Base-by-base conservation (phyloP, 1,284 basidiomycete species). In the Polyporus tsugae region DNA sequence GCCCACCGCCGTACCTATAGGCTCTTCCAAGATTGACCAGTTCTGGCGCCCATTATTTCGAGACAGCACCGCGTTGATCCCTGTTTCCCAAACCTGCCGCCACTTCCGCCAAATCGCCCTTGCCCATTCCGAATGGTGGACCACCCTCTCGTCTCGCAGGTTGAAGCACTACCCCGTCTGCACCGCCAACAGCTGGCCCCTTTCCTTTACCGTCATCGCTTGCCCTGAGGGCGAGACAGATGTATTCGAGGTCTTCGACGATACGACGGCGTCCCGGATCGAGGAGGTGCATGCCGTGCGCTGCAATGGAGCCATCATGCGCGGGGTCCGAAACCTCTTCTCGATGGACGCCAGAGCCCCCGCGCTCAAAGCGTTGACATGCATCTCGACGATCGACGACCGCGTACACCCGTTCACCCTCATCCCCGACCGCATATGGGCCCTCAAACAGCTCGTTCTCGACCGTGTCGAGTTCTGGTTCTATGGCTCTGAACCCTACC, bases 1-100 rank as follows among this genome's bases (percentile, higher is more conserved):
- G 29, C 52, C 52, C 15, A 42, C 6, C 39, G 9, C 53, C 7
- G 39, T 53, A 13, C 19, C 53, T 36, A 38, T 55, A 7, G 63
- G 58, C 33, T 22, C 46, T 41, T 63, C 53, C 17, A 42, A 46
- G 60, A 65, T 29, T 38, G 55, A n/a, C 46, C 64, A 22, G 15
- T 63, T 55, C 52, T 55, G 52, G 52, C 52, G 52, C 15, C 52
- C 52, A 6, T 11, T 35, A 1, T 55, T 55, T 17, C 52, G 52
- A 33, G 52, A 55, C 33, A 35, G 52, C 4, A 55, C 52, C 11
- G 52, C 52, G 4, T 22, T 69, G 5, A 25, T 69, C 22, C 64
- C 60, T 13, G 6, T 69, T 9, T 65, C 67, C 13, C 60, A 55
- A 33, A 65, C 63, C 4, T 69, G 67, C 52, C 36, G 57, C 33